Percentiles rank a stretch among this genome's conserved stretches.
Conservation (phyloP, 331 rosid species). For the Malus hybrid region DNA sequence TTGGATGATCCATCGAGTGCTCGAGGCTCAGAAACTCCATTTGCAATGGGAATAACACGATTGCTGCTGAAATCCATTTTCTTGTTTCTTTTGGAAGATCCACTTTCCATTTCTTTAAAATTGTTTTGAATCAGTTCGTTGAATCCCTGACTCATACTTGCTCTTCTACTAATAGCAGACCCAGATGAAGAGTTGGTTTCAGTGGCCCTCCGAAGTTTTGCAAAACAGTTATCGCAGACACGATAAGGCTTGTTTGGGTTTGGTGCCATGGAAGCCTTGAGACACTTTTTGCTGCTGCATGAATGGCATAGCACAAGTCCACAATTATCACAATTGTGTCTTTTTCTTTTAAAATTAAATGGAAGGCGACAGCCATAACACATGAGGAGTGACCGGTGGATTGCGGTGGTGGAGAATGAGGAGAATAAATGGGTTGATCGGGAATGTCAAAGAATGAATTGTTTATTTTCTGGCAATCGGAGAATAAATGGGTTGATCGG, state of each 20-base stretch:
- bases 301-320: constrained; percentile 37
- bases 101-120: constrained; percentile 8
- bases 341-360: constrained; percentile 35
- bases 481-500: background rate
- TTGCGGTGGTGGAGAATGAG: too few relatives aligned
- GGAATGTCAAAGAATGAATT: too few relatives aligned
- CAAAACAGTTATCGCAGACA: constrained; percentile 33
- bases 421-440: background rate
- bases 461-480: background rate
- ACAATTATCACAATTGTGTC: constrained; percentile 42
- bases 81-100: constrained; percentile 22
- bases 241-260: constrained; percentile 33
- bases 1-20: constrained; percentile 26
- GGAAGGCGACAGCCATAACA: constrained; percentile 38
- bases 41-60: constrained; percentile 18
- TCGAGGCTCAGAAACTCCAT: constrained; percentile 14
- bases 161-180: constrained; percentile 20
- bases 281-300: constrained; percentile 34
- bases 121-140: constrained; percentile 15
- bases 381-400: background rate
- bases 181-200: constrained; percentile 23
- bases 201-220: constrained; percentile 17
- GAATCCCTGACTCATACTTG: constrained; percentile 20
- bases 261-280: constrained; percentile 38
- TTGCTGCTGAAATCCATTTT: constrained; percentile 26